These are phyloP conservation scores for Eimeria maxima DNA, from an alignment of 169 alveolate genomes.

Conservation along the genomic window DNA sequence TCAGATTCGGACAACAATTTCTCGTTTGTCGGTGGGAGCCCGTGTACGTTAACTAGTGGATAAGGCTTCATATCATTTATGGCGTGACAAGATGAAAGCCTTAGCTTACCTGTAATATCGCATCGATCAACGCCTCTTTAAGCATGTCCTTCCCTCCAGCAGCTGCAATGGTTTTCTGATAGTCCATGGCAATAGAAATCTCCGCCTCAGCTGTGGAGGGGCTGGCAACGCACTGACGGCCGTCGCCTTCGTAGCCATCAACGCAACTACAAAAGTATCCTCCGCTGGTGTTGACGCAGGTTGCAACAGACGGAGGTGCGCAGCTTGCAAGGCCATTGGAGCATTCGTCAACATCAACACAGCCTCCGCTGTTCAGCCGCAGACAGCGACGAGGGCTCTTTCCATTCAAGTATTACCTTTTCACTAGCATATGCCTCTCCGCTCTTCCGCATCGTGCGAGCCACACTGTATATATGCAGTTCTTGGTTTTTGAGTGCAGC, in stretches of 20 bases:
- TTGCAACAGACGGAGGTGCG: constrained; percentile 84
- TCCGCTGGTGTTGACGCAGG: constrained; percentile 86
- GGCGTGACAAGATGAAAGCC: not conserved
- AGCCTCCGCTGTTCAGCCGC: constrained; percentile 36
- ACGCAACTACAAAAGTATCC: constrained; percentile 86
- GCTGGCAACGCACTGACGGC: constrained; percentile 82
- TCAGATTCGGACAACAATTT: not conserved
- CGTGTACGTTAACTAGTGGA: not conserved
- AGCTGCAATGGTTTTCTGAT: constrained; percentile 32
- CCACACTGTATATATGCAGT: not conserved
- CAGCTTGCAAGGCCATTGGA: constrained; percentile 83
- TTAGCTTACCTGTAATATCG: constrained; percentile 67
- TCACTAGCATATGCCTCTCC: not conserved
- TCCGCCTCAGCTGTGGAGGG: constrained; percentile 69
- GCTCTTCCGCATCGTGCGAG: not conserved
- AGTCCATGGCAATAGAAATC: constrained; percentile 74
- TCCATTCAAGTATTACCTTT: not conserved
- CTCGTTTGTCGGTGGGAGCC: not conserved
- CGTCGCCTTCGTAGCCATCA: constrained; percentile 88
- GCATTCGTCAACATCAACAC: constrained; percentile 84
- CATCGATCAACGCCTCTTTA: constrained; percentile 37
- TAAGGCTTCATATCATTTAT: not conserved
- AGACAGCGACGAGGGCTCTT: not conserved
- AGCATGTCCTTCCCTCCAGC: constrained; percentile 70
- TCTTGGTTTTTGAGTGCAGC: constrained; percentile 13